Evolutionary conservation across 257 asterid species (phyloP).

Genomic region (Cynanchum wilfordii): DNA sequence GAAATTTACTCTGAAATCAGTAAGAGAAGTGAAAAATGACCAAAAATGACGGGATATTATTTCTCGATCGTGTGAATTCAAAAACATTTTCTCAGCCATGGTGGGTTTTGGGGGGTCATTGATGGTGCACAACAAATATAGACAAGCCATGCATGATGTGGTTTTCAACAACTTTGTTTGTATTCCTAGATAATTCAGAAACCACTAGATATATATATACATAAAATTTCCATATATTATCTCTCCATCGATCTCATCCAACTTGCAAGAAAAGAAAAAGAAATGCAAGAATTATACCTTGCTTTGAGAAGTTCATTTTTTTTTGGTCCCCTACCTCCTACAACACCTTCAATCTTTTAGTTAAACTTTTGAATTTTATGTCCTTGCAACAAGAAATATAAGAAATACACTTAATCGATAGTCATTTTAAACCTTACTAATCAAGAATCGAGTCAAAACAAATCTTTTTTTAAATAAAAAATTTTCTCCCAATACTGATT

Average conservation of each 20-base stretch:
- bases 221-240: background rate
- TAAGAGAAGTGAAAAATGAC: too few relatives aligned
- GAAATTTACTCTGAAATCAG: too few relatives aligned
- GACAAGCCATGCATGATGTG: conserved; percentile 4
- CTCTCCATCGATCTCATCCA: background rate
- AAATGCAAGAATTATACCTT: background rate
- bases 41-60: background rate
- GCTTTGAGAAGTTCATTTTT: background rate
- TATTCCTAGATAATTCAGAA: conserved; percentile 10
- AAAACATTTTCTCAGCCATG: background rate
- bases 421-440: too few relatives aligned
- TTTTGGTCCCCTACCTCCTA: conserved; percentile 16
- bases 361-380: too few relatives aligned
- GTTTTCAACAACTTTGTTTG: conserved; percentile 7
- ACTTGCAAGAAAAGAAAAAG: background rate
- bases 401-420: too few relatives aligned
- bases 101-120: background rate
- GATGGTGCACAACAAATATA: background rate
- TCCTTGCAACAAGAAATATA: background rate
- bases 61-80: background rate
- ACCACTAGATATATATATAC: background rate
- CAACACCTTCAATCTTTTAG: background rate
- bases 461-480: too few relatives aligned
- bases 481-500: too few relatives aligned
- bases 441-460: too few relatives aligned